Conservation (phyloP, 2,329 filamentous ascomycete genomes). For the Dactylellina parvicollis region DNA sequence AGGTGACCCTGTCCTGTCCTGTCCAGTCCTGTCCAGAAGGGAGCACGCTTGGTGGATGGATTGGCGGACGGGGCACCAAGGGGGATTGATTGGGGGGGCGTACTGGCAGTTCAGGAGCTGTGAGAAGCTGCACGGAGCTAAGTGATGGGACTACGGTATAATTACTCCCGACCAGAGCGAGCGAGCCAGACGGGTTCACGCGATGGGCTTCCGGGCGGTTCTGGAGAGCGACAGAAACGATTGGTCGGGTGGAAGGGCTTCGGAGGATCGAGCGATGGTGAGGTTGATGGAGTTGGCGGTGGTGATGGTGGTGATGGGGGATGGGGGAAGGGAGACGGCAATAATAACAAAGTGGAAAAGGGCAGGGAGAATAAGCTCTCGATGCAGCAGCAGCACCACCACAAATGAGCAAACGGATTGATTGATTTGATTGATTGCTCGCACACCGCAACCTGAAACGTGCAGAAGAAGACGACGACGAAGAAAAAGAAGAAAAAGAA, state of each 20-base stretch:
- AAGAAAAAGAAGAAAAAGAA: background rate
- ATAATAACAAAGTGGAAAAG: slow-evolving; percentile 4
- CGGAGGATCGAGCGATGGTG: background rate
- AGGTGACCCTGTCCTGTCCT: slow-evolving; percentile 46
- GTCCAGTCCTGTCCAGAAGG: no score
- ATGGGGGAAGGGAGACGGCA: slow-evolving; percentile 36
- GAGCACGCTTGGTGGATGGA: slow-evolving; percentile 17
- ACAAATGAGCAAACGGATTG: no score
- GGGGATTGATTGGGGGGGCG: slow-evolving; percentile 34
- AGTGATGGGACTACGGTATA: background rate
- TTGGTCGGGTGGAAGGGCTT: background rate
- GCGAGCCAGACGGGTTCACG: background rate
- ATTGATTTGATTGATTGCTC: slow-evolving; percentile 13
- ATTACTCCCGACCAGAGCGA: background rate
- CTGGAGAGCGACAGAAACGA: background rate
- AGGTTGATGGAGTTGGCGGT: background rate
- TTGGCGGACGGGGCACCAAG: slow-evolving; percentile 15
- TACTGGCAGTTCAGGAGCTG: slow-evolving; percentile 22
- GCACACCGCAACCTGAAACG: slow-evolving; percentile 46
- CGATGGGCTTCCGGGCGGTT: slow-evolving; percentile 3
- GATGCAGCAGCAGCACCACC: background rate
- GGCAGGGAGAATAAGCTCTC: slow-evolving; percentile 2
- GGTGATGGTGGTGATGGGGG: slow-evolving; percentile 5
- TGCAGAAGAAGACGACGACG: slow-evolving; percentile 9
- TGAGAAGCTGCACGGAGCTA: slow-evolving; percentile 13